phyloP scores from a whole-genome alignment of 129 eudicot species.

The Sambucus nigra region DNA sequence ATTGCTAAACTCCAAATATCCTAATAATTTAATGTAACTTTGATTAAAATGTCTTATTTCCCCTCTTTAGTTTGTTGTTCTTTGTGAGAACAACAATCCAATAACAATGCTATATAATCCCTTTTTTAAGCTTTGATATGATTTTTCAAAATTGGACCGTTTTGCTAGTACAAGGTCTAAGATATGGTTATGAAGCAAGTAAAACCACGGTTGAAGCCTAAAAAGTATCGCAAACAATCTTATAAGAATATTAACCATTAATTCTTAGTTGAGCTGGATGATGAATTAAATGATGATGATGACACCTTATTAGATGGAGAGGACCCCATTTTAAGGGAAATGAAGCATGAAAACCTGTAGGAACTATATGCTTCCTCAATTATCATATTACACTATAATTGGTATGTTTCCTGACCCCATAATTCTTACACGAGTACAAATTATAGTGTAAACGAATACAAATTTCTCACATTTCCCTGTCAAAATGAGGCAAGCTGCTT shows the following conservation, averaged over 20 bases:
- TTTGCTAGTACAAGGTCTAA: conserved; percentile 57
- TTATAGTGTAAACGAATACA: background rate
- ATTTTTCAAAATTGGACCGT: too few species aligned
- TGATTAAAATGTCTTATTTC: too few species aligned
- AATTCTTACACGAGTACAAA: background rate
- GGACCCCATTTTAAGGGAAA: conserved; percentile 40
- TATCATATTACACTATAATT: conserved; percentile 14
- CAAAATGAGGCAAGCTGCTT: background rate
- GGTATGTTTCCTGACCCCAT: conserved; percentile 12
- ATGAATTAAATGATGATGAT: conserved; percentile 45
- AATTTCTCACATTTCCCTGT: background rate
- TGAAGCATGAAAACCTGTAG: conserved; percentile 36
- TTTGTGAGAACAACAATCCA: too few species aligned
- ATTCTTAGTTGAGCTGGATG: conserved; percentile 47
- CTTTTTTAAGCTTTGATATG: background rate
- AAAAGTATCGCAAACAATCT: conserved; percentile 80
- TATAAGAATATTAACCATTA: conserved; percentile 74
- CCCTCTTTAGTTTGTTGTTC: too few species aligned
- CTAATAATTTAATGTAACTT: too few species aligned
- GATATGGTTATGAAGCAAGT: conserved; percentile 64
- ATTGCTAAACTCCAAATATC: too few species aligned
- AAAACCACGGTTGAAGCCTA: conserved; percentile 65
- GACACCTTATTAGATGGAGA: conserved; percentile 36
- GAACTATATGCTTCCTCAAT: background rate
- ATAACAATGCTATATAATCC: background rate